These are phyloP conservation scores for Kernera saxatilis DNA, from an alignment of 345 rosid genomes.

Conservation along the genomic window DNA sequence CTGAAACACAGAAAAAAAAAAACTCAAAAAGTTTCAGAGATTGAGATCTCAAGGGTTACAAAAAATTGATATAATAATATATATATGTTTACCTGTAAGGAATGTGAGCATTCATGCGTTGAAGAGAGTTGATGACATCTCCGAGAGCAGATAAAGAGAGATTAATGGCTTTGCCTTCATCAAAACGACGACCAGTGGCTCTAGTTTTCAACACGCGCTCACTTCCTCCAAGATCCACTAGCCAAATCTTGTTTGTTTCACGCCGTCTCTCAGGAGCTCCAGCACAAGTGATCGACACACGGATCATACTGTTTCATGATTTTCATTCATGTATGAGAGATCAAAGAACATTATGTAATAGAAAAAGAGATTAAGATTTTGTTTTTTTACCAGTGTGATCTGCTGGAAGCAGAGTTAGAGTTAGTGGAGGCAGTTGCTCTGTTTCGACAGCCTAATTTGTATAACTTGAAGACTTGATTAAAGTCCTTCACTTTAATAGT, in stretches of 20 bases:
- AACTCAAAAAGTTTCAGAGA: background rate
- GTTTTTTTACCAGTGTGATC: constrained; percentile 78
- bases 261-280: constrained; percentile 58
- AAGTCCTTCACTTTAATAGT: constrained; percentile 50
- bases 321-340: background rate
- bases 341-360: background rate
- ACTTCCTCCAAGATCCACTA: constrained; percentile 82
- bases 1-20: constrained; percentile 35
- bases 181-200: constrained; percentile 76
- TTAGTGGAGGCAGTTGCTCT: constrained; percentile 78
- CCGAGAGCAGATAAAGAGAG: constrained; percentile 78
- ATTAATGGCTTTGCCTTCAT: constrained; percentile 91
- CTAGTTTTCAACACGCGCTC: constrained; percentile 80
- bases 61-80: background rate
- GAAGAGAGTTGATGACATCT: constrained; percentile 74
- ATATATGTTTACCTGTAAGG: constrained; percentile 66
- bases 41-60: background rate
- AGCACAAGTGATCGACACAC: constrained; percentile 50
- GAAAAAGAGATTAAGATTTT: background rate
- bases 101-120: constrained; percentile 56
- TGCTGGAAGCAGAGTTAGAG: constrained; percentile 64
- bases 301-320: constrained; percentile 54
- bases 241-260: constrained; percentile 66
- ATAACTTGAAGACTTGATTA: constrained; percentile 62
- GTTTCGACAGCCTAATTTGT: constrained; percentile 61